These are phyloP conservation scores for Physcomitrellopsis africana DNA, from an alignment of 225 moss, liverwort and hornwort species.

Conservation along the genomic window DNA sequence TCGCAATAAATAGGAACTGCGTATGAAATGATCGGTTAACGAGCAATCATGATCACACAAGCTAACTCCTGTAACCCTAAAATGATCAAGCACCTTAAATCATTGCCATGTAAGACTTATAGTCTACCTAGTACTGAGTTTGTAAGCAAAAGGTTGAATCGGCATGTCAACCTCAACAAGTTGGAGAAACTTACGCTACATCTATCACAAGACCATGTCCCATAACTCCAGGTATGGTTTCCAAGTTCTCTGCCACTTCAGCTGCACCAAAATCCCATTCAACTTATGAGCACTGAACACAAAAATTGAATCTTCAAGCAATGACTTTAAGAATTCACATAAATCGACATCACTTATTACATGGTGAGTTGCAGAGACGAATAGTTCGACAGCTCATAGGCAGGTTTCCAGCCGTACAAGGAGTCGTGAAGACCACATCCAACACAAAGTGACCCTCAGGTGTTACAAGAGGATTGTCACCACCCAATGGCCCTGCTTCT, in stretches of 20 bases:
- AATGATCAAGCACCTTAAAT: too few species aligned
- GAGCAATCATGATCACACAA: constrained; percentile 10
- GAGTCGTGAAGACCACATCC: constrained; percentile 70
- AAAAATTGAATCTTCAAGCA: constrained; percentile 14
- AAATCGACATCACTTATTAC: neutral
- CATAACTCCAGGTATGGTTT: constrained; percentile 59
- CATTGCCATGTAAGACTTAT: too few species aligned
- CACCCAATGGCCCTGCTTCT: constrained; percentile 65
- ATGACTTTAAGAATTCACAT: constrained; percentile 6
- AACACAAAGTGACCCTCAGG: constrained; percentile 65
- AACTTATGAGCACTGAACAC: neutral
- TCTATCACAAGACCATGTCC: constrained; percentile 67
- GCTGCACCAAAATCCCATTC: constrained; percentile 41
- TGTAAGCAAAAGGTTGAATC: neutral
- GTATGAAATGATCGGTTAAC: constrained; percentile 6
- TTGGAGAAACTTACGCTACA: constrained; percentile 49
- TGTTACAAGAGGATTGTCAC: constrained; percentile 61
- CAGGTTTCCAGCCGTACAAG: constrained; percentile 52
- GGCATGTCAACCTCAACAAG: constrained; percentile 10
- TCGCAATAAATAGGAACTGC: neutral
- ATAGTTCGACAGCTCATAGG: neutral
- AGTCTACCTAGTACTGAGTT: too few species aligned
- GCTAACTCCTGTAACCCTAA: neutral
- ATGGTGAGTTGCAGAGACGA: neutral
- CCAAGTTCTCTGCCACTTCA: constrained; percentile 61